Base-by-base conservation (phyloP, 768 basidiomycete genomes). In the Pulveroboletus sp. region DNA sequence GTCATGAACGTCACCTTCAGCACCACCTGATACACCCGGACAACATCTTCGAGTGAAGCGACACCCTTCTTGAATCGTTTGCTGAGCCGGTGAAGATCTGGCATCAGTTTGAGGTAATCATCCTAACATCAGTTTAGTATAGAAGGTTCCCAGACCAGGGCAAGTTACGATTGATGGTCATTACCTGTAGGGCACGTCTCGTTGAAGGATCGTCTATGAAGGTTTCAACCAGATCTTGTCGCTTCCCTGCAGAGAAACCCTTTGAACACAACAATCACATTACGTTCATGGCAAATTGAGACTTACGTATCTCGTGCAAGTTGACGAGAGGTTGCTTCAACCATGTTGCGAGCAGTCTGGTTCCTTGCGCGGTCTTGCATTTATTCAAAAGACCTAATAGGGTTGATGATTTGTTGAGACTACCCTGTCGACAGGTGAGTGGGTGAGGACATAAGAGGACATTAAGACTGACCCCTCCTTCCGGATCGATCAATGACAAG, bases 341-440 rank as follows among this genome's bases (percentile, higher is more conserved):
- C 95, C 95, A 98, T 41, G 83, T 85, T 0, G 85, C 89, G 4
- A 99, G 75, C 34, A 96, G 66, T 47, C 96, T 74, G 13, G 89
- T 83, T 0, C 96, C 96, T 63, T 99, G 96, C 0, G 90, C 83
- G 0, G 96, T 98, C 71, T 96, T 96, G 74, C 95, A 96, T 59
- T 89, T 89, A 66, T 98, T 96, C 49, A 99, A 70, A 8, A 96
- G 72, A 1, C 93, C 93, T 46, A 93, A 82, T 6, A 99, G 67
- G 4, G 91, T 94, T 26, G 88, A 89, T 55, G 88, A 93, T 62
- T 89, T 86, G 45, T 82, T 83, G 2, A 80, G 73, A 7, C 77
- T 78, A 35, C 77, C 79, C 80, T 84, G 49, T 24, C 35, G 24
- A 37, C 3, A 20, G 14, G 30, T 53, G 19, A 62, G 42, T 43